Evolutionary conservation across 495 filamentous ascomycete genomes (phyloP).

Genomic region (Diplogelasinospora grovesii): DNA sequence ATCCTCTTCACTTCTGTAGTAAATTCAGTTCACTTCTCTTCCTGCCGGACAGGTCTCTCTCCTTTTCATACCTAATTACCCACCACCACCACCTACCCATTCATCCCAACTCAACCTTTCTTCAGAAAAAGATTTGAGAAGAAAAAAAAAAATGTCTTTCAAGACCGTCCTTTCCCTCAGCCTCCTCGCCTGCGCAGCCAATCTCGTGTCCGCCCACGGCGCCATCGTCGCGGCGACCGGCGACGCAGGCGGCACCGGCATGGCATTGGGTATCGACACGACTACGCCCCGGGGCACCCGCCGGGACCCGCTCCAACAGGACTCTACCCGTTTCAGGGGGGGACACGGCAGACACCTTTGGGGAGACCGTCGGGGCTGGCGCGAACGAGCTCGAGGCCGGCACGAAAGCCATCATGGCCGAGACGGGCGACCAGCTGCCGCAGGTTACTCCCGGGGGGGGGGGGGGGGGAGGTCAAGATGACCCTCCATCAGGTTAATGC

Average conservation of each 20-base stretch:
- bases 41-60: too few species aligned
- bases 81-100: too few species aligned
- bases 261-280: constrained; percentile 41
- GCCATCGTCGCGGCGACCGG: constrained; percentile 43
- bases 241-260: constrained; percentile 43
- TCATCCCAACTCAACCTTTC: too few species aligned
- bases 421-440: constrained; percentile 40
- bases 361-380: constrained; percentile 36
- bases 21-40: too few species aligned
- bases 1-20: too few species aligned
- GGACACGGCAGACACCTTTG: constrained; percentile 33
- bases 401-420: constrained; percentile 38
- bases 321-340: constrained; percentile 46
- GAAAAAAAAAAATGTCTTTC: too few species aligned
- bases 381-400: constrained; percentile 43
- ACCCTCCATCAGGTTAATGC: constrained; percentile 47
- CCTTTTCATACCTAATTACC: too few species aligned
- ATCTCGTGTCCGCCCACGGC: constrained; percentile 40
- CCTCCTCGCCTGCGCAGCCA: constrained; percentile 24
- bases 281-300: constrained; percentile 46
- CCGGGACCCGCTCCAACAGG: constrained; percentile 47
- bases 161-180: constrained; percentile 22
- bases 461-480: constrained; percentile 43
- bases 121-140: too few species aligned
- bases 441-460: constrained; percentile 42